Base-by-base conservation (phyloP, 2,329 filamentous ascomycete genomes). In the Aureobasidium sp. region DNA sequence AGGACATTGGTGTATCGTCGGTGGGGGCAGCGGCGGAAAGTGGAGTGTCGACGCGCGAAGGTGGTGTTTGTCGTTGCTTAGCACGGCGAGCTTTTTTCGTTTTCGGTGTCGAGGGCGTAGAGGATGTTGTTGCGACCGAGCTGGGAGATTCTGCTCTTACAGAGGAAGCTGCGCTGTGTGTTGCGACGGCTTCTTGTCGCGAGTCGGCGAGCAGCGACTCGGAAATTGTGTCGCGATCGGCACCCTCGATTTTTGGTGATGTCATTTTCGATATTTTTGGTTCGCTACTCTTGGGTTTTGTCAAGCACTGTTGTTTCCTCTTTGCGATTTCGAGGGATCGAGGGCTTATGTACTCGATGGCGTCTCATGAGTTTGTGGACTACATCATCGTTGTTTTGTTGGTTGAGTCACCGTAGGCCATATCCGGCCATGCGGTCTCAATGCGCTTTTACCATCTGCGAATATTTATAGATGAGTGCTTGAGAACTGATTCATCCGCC, bases 181-280 rank as follows among this genome's bases (percentile, higher is more conserved):
- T 45, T 45, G 53, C 53, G 53, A 57, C 41, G 13, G 39, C 53
- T 57, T 57, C 53, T 36, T 57, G 53, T 16, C 4, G 48, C 30
- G 48, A 50, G 34, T 39, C 34, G 10, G 13, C 16, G n/a, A 29
- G 36, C n/a, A 27, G 53, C 41, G 53, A 34, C 30, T 57, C 50
- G 16, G 53, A 57, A 57, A 57, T 57, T 45, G 53, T 45, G 39
- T 32, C 30, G 39, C 25, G 37, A 54, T 52, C 49, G 49, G 25
- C 52, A 15, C 13, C 21, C 37, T 6, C 3, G 9, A 15, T 42
- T 32, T 36, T 54, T 29, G 52, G 39, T 45, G 53, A 57, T 45
- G 53, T 57, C 53, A 57, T 45, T 44, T 25, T 57, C 53, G 53
- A 44, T 57, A 27, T 57, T 36, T 34, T 57, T 44, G 49, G 36